Evolutionary conservation across 2,329 filamentous ascomycete species (phyloP), one percentile per base, ranked within the genome.

Genomic region (Purpureocillium lavendulum): DNA sequence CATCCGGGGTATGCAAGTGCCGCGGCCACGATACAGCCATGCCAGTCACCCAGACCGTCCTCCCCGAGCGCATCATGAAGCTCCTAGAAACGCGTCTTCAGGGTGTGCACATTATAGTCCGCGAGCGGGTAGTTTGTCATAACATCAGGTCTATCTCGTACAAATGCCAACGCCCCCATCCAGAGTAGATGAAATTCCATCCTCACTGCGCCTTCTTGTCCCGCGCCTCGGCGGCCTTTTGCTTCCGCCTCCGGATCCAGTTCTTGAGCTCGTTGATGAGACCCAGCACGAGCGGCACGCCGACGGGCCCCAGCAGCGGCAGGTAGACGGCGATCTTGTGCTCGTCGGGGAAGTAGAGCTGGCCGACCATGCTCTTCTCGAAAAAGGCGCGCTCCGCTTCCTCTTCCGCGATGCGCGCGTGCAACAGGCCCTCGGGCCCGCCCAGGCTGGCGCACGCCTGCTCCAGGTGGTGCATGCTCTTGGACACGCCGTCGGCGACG

Each of bases 351-450:
- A 98, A 98, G 61, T 97, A 98, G 2, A 97, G 82, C 65, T 97
- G 92, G 0, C 89, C 92, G 11, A 98, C 92, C 92, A 98, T 98
- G 55, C 86, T 94, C 64, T 94, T 94, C 63, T 98, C 92, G 51
- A 98, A 98, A 62, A 98, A 98, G 0, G 90, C 90, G 44, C 84
- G 80, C 59, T 98, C 92, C 0, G 88, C 90, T 56, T 94, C 87
- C 3, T 78, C 75, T 61, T 96, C 89, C 6, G 92, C 92, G 35
- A 87, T 78, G 9, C 86, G 77, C 0, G 90, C 90, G 57, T 90
- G 81, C 45, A 82, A 75, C 30, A 98, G 66, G 0, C 88, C 89
- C 21, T 80, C 73, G 0, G 67, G 65, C 0, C 68, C 70, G 29
- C 77, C 77, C 2, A 97, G 69, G 39, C 78, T 77, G 17, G 80